Base-by-base conservation (phyloP, 441 rosid species). In the Corymbia citriodora region DNA sequence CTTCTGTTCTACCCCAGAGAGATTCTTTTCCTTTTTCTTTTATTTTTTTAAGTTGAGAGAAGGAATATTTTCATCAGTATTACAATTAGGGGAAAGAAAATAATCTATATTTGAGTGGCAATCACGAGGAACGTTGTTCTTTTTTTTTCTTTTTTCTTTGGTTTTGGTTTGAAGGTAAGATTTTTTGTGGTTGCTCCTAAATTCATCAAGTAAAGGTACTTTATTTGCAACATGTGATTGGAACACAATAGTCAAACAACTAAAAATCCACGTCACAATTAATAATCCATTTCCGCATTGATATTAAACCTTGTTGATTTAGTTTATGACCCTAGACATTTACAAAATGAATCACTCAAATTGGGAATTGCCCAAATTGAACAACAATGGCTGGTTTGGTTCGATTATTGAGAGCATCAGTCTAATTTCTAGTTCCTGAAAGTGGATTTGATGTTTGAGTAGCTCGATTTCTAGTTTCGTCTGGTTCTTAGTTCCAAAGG, bases 261-360 rank as follows among this genome's bases (percentile, higher is more conserved):
- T 16, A 31, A 1, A 18, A 33, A 33, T 9, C 4, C 4, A 4
- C 1, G 4, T 16, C 4, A 33, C 4, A 70, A 0, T 70, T 4
- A 70, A 17, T 16, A 70, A 70, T 33, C 19, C 25, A 17, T 16
- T 70, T 18, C 36, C 21, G 0, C 2, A 0, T 5, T 0, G 12
- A 33, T 31, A 63, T 63, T 63, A 63, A 63, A 63, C 33, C 0
- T 0, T 0, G 21, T n/a, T 68, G 12, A 68, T 16, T 1, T 17
- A 9, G 0, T 68, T 31, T 1, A 0, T 17, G 19, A 1, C 1
- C 0, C 79, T 31, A 68, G 45, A 40, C 6, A 6, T 40, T 40
- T 40, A 6, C 6, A 5, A 40, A 40, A 40, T 40, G 6, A 40
- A 40, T 40, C 45, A 40, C 45, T 6, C 6, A 5, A 40, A 40